Evolutionary conservation across 805 yeast genomes (phyloP).

Genomic region (Wickerhamomyces queroliae): DNA sequence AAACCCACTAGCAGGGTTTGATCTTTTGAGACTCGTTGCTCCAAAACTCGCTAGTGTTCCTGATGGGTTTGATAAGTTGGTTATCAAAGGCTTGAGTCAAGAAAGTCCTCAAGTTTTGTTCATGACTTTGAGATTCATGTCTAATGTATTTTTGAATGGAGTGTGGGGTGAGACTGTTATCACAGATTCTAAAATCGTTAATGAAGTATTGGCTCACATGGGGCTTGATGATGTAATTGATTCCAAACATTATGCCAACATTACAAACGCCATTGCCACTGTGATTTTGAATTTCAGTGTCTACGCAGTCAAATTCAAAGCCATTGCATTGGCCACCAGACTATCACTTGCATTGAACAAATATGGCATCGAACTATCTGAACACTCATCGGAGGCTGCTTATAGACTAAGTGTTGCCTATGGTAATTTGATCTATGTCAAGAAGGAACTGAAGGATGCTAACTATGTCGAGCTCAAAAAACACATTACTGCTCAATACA

Average conservation of each 20-base stretch:
- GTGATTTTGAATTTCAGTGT: slow-evolving; percentile 44
- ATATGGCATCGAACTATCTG: slow-evolving; percentile 23
- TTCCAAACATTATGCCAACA: slow-evolving; percentile 18
- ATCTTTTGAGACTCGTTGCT: slow-evolving; percentile 49
- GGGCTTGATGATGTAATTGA: slow-evolving; percentile 8
- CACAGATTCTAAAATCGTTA: slow-evolving; percentile 34
- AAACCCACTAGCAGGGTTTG: slow-evolving; percentile 51
- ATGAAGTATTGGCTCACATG: slow-evolving; percentile 25
- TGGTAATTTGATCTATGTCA: slow-evolving; percentile 48
- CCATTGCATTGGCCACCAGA: slow-evolving; percentile 23
- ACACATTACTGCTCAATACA: neutral
- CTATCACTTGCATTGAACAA: slow-evolving; percentile 24
- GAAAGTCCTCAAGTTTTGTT: slow-evolving; percentile 28
- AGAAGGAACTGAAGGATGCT: slow-evolving; percentile 21
- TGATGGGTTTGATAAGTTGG: slow-evolving; percentile 30
- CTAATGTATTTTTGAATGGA: slow-evolving; percentile 43
- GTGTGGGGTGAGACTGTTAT: slow-evolving; percentile 42
- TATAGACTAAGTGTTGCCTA: slow-evolving; percentile 58
- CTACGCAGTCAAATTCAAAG: slow-evolving; percentile 26
- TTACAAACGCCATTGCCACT: slow-evolving; percentile 41
- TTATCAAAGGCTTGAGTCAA: slow-evolving; percentile 35
- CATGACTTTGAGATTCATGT: slow-evolving; percentile 52
- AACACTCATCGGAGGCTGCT: slow-evolving; percentile 53
- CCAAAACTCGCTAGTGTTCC: slow-evolving; percentile 34
- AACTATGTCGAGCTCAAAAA: slow-evolving; percentile 10